phyloP scores from a whole-genome alignment of 2,329 filamentous ascomycete species.

The Fusarium foetens region DNA sequence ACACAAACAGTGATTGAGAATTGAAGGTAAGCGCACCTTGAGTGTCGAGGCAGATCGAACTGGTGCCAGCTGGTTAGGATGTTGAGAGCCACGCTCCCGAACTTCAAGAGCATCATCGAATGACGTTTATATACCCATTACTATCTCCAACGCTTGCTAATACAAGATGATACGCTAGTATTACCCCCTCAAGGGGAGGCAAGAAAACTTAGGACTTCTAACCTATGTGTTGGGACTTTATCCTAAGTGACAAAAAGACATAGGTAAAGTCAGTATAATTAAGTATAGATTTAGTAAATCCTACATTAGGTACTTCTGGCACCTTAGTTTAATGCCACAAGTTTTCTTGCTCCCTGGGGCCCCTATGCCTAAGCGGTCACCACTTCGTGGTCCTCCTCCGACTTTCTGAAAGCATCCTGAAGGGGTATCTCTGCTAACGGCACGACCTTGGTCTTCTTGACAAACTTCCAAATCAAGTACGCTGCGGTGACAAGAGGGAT shows the following conservation, averaged over 20 bases:
- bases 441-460: constrained; percentile 69
- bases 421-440: constrained; percentile 63
- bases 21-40: neutral
- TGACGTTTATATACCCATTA: neutral
- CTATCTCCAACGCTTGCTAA: neutral
- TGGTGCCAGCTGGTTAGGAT: neutral
- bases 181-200: neutral
- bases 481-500: constrained; percentile 67
- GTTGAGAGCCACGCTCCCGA: neutral
- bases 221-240: neutral
- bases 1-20: neutral
- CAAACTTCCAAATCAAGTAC: constrained; percentile 72
- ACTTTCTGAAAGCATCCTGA: constrained; percentile 55
- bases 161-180: neutral
- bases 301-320: neutral
- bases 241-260: neutral
- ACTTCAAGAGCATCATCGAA: neutral
- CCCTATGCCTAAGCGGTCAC: neutral
- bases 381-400: constrained; percentile 21
- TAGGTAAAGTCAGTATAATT: neutral
- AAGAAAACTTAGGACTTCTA: neutral
- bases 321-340: neutral
- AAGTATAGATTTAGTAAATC: neutral
- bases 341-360: neutral
- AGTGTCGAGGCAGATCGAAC: neutral